Evolutionary conservation across 2,329 filamentous ascomycete species (phyloP).

Genomic region (Epichloe gansuensis): DNA sequence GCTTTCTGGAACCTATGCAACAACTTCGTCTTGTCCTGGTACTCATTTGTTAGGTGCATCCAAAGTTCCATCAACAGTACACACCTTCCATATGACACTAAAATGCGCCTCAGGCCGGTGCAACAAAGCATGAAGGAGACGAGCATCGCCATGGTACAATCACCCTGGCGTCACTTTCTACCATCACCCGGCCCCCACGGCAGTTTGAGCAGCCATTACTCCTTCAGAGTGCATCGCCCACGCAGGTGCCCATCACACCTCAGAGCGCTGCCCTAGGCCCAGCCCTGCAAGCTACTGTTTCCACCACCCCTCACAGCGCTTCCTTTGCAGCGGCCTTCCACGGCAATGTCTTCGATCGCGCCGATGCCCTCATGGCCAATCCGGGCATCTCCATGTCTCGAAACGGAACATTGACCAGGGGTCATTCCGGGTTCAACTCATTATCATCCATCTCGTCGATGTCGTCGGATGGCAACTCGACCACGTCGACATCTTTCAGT

Average conservation of each 20-base stretch:
- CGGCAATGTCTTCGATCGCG: conserved; percentile 48
- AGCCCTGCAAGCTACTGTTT: conserved; percentile 80
- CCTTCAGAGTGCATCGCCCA: conserved; percentile 17
- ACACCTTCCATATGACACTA: conserved; percentile 52
- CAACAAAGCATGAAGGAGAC: conserved; percentile 77
- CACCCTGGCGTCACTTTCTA: conserved; percentile 41
- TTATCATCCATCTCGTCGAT: conserved; percentile 29
- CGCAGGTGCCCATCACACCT: conserved; percentile 61
- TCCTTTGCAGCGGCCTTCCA: conserved; percentile 43
- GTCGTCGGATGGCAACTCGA: conserved; percentile 27
- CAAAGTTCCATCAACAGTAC: conserved; percentile 41
- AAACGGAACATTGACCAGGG: conserved; percentile 33
- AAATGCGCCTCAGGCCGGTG: conserved; percentile 63
- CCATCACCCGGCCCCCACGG: conserved; percentile 8
- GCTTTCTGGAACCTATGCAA: conserved; percentile 62
- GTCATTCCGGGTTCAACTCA: conserved; percentile 27
- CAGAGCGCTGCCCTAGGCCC: conserved; percentile 81
- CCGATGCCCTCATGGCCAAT: conserved; percentile 44
- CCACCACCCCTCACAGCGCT: conserved; percentile 51
- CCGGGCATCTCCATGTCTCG: conserved; percentile 46
- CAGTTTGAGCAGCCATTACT: conserved; percentile 12
- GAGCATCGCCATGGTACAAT: conserved; percentile 53
- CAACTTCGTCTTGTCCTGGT: conserved; percentile 59
- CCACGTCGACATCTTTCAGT: conserved; percentile 19
- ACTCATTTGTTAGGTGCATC: conserved; percentile 49